These are phyloP conservation scores for Metschnikowia santaceciliae DNA, from an alignment of 805 yeast species.

Conservation along the genomic window DNA sequence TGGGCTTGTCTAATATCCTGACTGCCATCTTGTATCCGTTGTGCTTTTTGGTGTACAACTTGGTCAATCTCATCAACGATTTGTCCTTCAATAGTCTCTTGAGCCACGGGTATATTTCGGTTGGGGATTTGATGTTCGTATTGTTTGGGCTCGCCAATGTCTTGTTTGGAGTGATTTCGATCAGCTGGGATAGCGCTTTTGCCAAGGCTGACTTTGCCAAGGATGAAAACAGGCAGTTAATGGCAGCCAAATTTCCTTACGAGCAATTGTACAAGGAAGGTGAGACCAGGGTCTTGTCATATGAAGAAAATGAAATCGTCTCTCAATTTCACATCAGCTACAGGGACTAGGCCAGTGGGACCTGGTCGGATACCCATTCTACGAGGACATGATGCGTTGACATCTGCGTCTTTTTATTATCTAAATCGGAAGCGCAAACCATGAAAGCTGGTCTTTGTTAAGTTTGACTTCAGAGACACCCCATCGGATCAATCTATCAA, in stretches of 20 bases:
- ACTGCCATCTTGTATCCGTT: conserved; percentile 81
- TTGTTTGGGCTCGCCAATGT: conserved; percentile 47
- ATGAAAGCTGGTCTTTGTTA: conserved; percentile 3
- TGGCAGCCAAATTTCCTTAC: conserved; percentile 18
- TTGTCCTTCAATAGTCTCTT: conserved; percentile 60
- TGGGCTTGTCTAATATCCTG: conserved; percentile 64
- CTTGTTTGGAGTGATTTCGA: conserved; percentile 62
- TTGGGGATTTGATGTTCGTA: conserved; percentile 48
- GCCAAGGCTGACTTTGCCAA: not conserved
- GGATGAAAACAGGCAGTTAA: conserved; percentile 9
- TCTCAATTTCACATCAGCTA: conserved; percentile 7
- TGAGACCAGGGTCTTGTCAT: conserved; percentile 10
- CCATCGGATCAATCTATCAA: not conserved
- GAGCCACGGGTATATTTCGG: conserved; percentile 35
- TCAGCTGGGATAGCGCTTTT: conserved; percentile 52
- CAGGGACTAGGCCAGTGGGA: not conserved
- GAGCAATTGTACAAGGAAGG: conserved; percentile 9
- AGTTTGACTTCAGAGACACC: conserved; percentile 2
- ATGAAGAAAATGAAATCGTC: conserved; percentile 16
- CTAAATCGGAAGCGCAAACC: not conserved
- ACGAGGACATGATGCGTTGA: not conserved
- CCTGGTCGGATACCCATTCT: not conserved
- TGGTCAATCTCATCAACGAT: conserved; percentile 49
- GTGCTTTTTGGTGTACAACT: conserved; percentile 78
- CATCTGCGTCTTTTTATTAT: not conserved